Evolutionary conservation across 192 early-diverging fungal species (phyloP), one percentile per base, ranked within the genome.

Genomic region (Mortierella alpina): DNA sequence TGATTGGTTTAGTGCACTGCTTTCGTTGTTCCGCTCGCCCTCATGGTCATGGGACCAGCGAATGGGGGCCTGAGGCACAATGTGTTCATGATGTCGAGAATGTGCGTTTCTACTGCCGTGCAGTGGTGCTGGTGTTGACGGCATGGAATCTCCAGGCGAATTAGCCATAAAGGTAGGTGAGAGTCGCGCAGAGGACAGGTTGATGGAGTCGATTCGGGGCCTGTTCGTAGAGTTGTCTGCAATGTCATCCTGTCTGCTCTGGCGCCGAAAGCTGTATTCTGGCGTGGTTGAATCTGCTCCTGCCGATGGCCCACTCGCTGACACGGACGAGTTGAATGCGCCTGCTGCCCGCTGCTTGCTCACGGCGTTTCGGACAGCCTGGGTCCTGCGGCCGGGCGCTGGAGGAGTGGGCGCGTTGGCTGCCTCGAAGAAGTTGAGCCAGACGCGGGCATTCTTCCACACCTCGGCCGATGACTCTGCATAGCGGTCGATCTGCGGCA

Each of bases 401-500:
- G 63, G 56, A 2, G 47, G 7, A 2, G 60, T 7, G 3, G 77
- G 44, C 6, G 66, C 9, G 6, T 50, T 48, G 0, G 70, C 66
- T 3, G 77, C 77, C 47, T 79, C 64, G 31, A 80, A 80, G 47
- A 80, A 80, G 23, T 59, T 50, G 6, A 63, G 55, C 66, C 71
- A 83, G 41, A 84, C 82, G 56, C 84, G 82, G 50, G 83, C 82
- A 53, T 80, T 75, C 22, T 89, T 70, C 74, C 84, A 85, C 49
- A 88, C 74, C 15, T 79, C 78, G 20, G 72, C 55, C 4, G 80
- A 84, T 31, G 86, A 71, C 58, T 86, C 80, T 53, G 83, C 78
- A 57, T 76, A 88, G 20, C 75, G 73, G 51, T 87, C 85, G 20
- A 90, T 75, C 56, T 84, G 83, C 6, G 88, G 86, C 18, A 88